These are phyloP conservation scores for Aureobasidium sp. DNA, from an alignment of 2,329 filamentous ascomycete species.

Conservation along the genomic window DNA sequence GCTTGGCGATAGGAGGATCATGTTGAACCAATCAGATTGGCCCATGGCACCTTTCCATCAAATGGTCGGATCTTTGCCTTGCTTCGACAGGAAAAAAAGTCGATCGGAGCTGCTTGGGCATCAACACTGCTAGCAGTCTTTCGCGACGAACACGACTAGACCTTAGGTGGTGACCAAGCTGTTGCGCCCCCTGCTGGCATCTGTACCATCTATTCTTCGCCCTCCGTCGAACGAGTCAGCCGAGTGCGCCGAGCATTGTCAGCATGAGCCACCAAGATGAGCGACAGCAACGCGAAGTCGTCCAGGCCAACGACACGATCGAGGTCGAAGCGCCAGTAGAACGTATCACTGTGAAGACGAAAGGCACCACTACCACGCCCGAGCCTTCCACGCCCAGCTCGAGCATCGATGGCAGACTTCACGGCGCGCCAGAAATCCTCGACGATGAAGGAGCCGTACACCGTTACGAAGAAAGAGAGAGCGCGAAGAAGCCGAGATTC, in stretches of 20 bases:
- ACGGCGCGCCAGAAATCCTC: constrained; percentile 33
- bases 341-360: constrained; percentile 27
- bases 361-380: constrained; percentile 22
- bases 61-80: not conserved
- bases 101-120: not conserved
- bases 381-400: constrained; percentile 20
- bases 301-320: constrained; percentile 17
- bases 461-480: constrained; percentile 35
- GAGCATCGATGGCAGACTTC: constrained; percentile 19
- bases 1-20: not conserved
- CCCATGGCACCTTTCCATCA: not conserved
- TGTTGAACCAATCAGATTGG: not conserved
- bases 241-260: not conserved
- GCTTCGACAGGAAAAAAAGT: not conserved
- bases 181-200: no score
- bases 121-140: not conserved
- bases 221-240: not conserved
- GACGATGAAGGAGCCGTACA: constrained; percentile 29
- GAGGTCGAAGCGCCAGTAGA: constrained; percentile 21
- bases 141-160: not conserved
- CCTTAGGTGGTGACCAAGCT: not conserved
- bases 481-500: constrained; percentile 43
- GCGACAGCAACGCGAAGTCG: not conserved
- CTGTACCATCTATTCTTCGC: not conserved
- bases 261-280: not conserved